phyloP scores from a whole-genome alignment of 2,329 filamentous ascomycete genomes.

The Orbilia quercus region DNA sequence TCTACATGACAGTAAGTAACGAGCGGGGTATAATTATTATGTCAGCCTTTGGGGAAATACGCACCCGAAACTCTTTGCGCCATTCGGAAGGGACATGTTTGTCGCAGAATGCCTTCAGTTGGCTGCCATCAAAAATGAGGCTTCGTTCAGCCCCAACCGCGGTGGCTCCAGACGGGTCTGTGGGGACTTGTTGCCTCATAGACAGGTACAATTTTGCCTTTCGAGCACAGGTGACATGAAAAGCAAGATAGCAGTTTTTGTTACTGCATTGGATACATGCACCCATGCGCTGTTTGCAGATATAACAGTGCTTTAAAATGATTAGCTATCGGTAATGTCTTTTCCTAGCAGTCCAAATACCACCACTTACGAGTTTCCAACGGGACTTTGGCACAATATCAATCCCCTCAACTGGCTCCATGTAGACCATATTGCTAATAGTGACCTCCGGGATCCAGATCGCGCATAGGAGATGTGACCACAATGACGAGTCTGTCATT shows the following conservation, averaged over 20 bases:
- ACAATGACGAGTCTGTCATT: constrained; percentile 94
- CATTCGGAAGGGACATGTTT: constrained; percentile 93
- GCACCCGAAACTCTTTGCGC: constrained; percentile 82
- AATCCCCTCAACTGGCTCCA: constrained; percentile 98
- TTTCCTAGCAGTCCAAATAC: constrained; percentile 23
- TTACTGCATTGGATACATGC: constrained; percentile 98
- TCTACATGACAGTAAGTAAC: constrained; percentile 32
- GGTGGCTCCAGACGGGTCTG: constrained; percentile 75
- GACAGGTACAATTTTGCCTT: constrained; percentile 87
- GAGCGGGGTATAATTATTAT: not conserved
- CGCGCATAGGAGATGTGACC: constrained; percentile 94
- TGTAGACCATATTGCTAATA: constrained; percentile 93
- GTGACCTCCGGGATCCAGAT: constrained; percentile 99
- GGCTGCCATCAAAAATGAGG: constrained; percentile 58
- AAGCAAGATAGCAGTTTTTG: constrained; percentile 95
- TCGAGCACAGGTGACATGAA: constrained; percentile 95
- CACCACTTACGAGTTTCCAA: constrained; percentile 79
- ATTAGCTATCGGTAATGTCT: constrained; percentile 4
- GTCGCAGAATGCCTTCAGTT: constrained; percentile 92
- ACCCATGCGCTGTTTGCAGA: constrained; percentile 97
- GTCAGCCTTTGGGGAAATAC: not conserved
- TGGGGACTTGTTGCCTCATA: constrained; percentile 81
- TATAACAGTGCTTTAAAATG: constrained; percentile 76
- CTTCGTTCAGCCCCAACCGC: constrained; percentile 69
- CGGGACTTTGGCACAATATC: constrained; percentile 95